Percentiles rank a stretch among this genome's conserved stretches.
Evolutionary conservation across 2,329 filamentous ascomycete species (phyloP).

Genomic region (Talaromyces verruculosus): DNA sequence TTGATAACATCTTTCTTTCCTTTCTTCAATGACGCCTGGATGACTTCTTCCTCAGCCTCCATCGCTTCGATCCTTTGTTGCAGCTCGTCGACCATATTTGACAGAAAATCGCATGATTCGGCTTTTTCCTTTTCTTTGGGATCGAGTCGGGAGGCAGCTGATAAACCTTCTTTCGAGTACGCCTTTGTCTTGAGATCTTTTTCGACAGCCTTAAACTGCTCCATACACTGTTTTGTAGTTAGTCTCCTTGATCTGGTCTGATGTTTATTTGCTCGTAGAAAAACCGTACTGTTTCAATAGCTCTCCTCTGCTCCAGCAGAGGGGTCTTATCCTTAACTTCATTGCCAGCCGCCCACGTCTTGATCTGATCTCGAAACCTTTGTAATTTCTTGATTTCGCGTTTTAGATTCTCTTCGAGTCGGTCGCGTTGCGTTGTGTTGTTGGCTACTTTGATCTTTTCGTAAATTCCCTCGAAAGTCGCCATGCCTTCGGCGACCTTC

Average conservation of each 20-base stretch:
- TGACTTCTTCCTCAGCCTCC: conserved; percentile 82
- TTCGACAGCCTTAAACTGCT: conserved; percentile 99
- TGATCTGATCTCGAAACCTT: conserved; percentile 95
- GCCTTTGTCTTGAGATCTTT: conserved; percentile 99
- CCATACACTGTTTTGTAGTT: conserved; percentile 63
- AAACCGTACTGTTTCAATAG: conserved; percentile 83
- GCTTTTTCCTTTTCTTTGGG: conserved; percentile 96
- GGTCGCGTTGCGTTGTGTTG: conserved; percentile 95
- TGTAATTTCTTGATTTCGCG: conserved; percentile 99
- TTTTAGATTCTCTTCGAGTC: conserved; percentile 96
- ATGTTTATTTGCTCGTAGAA: background rate
- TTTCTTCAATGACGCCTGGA: conserved; percentile 91
- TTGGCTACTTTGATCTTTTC: conserved; percentile 94
- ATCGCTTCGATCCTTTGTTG: conserved; percentile 89
- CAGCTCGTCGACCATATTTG: conserved; percentile 83
- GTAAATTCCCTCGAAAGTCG: conserved; percentile 90
- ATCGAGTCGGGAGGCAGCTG: conserved; percentile 86
- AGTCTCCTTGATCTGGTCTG: conserved; percentile 25
- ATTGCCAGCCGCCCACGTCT: conserved; percentile 97
- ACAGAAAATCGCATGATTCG: conserved; percentile 83
- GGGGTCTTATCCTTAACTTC: conserved; percentile 99
- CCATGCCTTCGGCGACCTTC: conserved; percentile 89
- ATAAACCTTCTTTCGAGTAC: conserved; percentile 96
- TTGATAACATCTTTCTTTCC: conserved; percentile 83
- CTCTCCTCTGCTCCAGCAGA: conserved; percentile 85